Percentiles rank a stretch among this genome's conserved stretches.
Conservation (phyloP, 768 basidiomycete species). For the Suillus lakei region DNA sequence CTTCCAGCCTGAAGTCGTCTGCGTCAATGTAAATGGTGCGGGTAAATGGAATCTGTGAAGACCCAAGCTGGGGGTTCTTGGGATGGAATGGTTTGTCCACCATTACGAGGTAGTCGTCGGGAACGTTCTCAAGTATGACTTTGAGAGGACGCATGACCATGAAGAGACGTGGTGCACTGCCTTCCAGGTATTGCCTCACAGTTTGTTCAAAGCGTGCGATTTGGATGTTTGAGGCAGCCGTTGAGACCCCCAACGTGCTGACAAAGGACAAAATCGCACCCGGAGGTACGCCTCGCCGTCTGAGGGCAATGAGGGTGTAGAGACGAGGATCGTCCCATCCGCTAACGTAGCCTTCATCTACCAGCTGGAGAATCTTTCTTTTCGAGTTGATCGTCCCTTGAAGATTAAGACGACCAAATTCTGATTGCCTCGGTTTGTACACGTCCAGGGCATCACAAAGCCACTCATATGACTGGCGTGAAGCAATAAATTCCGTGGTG, state of each 20-base stretch:
- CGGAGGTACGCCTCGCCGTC: constrained; percentile 95
- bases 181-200: constrained; percentile 89
- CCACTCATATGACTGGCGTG: constrained; percentile 99
- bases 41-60: constrained; percentile 82
- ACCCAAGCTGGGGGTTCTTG: constrained; percentile 88
- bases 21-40: constrained; percentile 89
- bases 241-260: constrained; percentile 92
- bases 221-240: constrained; percentile 81
- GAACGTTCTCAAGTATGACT: constrained; percentile 88
- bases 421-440: constrained; percentile 96
- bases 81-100: constrained; percentile 94
- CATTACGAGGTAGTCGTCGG: constrained; percentile 81
- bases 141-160: constrained; percentile 93
- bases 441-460: constrained; percentile 96
- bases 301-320: constrained; percentile 94
- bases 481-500: constrained; percentile 93
- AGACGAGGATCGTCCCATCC: constrained; percentile 99
- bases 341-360: constrained; percentile 79
- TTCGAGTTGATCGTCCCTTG: constrained; percentile 98
- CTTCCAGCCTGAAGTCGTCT: constrained; percentile 90
- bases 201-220: constrained; percentile 88
- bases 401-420: constrained; percentile 91
- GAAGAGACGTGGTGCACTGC: constrained; percentile 82
- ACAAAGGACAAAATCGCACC: constrained; percentile 95
- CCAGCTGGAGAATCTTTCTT: constrained; percentile 89